phyloP scores from a whole-genome alignment of 2,329 filamentous ascomycete genomes.

The Monosporascus sp. region DNA sequence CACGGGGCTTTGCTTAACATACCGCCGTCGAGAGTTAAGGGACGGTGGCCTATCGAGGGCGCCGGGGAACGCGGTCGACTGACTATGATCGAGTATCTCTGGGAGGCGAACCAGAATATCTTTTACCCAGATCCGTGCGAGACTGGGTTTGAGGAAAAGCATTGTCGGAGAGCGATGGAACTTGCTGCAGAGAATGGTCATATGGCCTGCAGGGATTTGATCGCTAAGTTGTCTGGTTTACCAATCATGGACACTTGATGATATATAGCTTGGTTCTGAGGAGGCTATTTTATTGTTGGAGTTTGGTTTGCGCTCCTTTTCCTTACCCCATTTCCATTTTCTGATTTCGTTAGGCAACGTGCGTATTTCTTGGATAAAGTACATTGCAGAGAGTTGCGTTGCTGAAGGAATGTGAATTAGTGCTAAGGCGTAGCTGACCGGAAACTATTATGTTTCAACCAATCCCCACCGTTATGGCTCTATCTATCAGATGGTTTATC shows the following conservation, averaged over 20 bases:
- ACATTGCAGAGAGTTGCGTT: too few species aligned
- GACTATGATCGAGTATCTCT: conserved; percentile 3
- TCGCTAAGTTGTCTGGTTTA: conserved; percentile 1
- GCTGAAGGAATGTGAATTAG: too few species aligned
- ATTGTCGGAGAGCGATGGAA: conserved; percentile 3
- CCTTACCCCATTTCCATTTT: too few species aligned
- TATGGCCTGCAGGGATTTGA: conserved; percentile 1
- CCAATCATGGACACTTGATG: not conserved
- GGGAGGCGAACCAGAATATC: conserved; percentile 1
- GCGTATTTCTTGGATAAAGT: too few species aligned
- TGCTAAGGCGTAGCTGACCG: too few species aligned
- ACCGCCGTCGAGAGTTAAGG: conserved; percentile 1
- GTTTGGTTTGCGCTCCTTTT: too few species aligned
- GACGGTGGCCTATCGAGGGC: conserved; percentile 4
- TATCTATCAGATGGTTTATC: too few species aligned
- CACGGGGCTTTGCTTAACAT: not conserved
- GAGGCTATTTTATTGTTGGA: too few species aligned
- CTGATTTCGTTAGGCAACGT: too few species aligned
- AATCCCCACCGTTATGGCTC: too few species aligned
- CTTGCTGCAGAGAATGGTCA: conserved; percentile 1
- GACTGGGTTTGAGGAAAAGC: conserved; percentile 4
- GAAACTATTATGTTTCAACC: too few species aligned
- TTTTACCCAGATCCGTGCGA: not conserved
- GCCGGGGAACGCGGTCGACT: conserved; percentile 4
- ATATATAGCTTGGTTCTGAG: too few species aligned